Evolutionary conservation across 2,329 filamentous ascomycete genomes (phyloP).

Genomic region (Nemania abortiva): DNA sequence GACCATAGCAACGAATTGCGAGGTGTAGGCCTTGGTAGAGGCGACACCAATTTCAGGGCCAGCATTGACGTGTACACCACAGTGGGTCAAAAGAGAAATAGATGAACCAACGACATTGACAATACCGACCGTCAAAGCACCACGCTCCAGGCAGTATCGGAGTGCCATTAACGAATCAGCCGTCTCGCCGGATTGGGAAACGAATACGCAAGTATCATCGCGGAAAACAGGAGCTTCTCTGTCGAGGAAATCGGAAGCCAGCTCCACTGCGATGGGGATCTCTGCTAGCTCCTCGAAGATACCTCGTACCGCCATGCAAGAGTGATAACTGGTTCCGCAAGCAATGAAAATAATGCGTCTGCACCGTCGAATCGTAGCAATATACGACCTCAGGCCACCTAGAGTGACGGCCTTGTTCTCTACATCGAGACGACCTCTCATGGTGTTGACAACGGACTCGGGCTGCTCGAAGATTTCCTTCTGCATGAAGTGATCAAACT

Average conservation of each 20-base stretch:
- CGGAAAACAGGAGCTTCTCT: slow-evolving; percentile 97
- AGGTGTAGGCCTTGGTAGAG: slow-evolving; percentile 99
- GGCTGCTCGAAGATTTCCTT: slow-evolving; percentile 99
- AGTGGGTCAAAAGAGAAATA: slow-evolving; percentile 98
- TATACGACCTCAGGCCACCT: slow-evolving; percentile 95
- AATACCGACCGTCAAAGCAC: slow-evolving; percentile 95
- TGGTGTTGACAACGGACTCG: slow-evolving; percentile 99
- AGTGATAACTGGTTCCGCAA: slow-evolving; percentile 98
- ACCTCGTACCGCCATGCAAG: slow-evolving; percentile 98
- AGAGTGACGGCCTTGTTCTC: slow-evolving; percentile 95
- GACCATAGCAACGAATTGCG: slow-evolving; percentile 99
- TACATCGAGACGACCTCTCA: slow-evolving; percentile 96
- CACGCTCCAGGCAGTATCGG: slow-evolving; percentile 97
- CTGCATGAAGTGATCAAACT: slow-evolving; percentile 99
- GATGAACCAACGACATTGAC: slow-evolving; percentile 99
- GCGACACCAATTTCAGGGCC: slow-evolving; percentile 99
- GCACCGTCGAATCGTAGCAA: slow-evolving; percentile 95
- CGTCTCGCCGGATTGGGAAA: slow-evolving; percentile 98
- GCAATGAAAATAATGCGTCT: slow-evolving; percentile 98
- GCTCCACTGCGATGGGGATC: slow-evolving; percentile 95
- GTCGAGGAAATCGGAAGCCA: slow-evolving; percentile 98
- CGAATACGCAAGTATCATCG: slow-evolving; percentile 98
- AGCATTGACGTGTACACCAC: slow-evolving; percentile 99
- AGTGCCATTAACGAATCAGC: slow-evolving; percentile 97
- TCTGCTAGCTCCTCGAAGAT: slow-evolving; percentile 98